Percentiles rank a stretch among this genome's conserved stretches.
Conservation (phyloP, 2,329 filamentous ascomycete species). For the Aspergillus fijiensis region DNA sequence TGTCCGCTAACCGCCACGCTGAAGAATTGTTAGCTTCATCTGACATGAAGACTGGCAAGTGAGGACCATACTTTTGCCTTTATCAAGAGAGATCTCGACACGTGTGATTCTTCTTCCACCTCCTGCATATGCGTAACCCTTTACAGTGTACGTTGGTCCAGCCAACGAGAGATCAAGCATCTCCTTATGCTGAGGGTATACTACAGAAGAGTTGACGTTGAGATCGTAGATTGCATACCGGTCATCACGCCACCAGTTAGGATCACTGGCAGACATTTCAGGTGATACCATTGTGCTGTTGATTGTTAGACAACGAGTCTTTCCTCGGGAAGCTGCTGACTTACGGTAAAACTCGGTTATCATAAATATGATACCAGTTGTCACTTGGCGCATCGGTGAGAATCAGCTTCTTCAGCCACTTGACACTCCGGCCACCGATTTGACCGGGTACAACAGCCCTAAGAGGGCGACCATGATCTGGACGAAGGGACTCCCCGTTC, state of each 20-base stretch:
- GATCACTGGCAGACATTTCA: conserved; percentile 71
- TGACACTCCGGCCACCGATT: conserved; percentile 88
- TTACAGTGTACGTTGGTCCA: conserved; percentile 60
- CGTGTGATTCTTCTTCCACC: conserved; percentile 81
- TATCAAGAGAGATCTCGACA: conserved; percentile 80
- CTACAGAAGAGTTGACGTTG: conserved; percentile 80
- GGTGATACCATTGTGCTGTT: conserved; percentile 72
- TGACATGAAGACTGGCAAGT: background rate
- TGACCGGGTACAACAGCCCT: conserved; percentile 83
- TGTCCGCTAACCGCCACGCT: conserved; percentile 72
- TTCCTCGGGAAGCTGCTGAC: conserved; percentile 18
- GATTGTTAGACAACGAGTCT: conserved; percentile 8
- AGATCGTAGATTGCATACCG: conserved; percentile 91
- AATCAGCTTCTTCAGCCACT: conserved; percentile 83
- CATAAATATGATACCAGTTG: conserved; percentile 95
- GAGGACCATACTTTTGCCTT: conserved; percentile 59
- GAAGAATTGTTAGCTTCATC: conserved; percentile 11
- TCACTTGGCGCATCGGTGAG: conserved; percentile 77
- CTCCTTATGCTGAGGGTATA: conserved; percentile 77
- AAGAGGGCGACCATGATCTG: conserved; percentile 83
- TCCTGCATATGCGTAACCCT: conserved; percentile 85
- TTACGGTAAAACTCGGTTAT: conserved; percentile 80
- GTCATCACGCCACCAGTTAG: conserved; percentile 82
- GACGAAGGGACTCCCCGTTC: conserved; percentile 78
- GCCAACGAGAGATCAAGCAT: conserved; percentile 53